Percentiles rank a stretch among this genome's conserved stretches.
Evolutionary conservation across 2,329 filamentous ascomycete genomes (phyloP).

Genomic region (Fusarium sp.): DNA sequence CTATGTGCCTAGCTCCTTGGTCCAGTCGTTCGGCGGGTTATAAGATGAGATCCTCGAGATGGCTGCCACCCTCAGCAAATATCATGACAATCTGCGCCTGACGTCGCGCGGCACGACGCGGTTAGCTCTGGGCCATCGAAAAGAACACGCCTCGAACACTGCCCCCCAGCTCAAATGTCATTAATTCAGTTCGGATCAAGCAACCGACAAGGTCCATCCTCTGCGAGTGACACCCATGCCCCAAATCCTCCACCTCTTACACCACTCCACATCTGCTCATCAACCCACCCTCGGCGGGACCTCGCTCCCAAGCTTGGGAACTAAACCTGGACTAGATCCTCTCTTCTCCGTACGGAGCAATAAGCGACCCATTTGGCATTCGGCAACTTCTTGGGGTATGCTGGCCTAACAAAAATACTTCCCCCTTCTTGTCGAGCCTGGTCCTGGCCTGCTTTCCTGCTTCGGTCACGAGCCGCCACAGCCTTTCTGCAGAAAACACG

Average conservation of each 20-base stretch:
- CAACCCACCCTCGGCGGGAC: slow-evolving; percentile 46
- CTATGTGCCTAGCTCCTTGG: not conserved
- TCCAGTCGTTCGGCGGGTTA: slow-evolving; percentile 8
- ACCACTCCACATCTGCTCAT: slow-evolving; percentile 45
- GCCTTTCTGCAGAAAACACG: slow-evolving; percentile 39
- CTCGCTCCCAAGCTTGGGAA: slow-evolving; percentile 40
- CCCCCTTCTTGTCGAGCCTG: slow-evolving; percentile 32
- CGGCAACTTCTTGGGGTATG: slow-evolving; percentile 35
- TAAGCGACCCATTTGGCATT: slow-evolving; percentile 45
- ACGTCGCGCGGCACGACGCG: slow-evolving; percentile 3
- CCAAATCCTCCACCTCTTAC: slow-evolving; percentile 42
- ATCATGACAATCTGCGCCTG: slow-evolving; percentile 10
- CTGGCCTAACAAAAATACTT: slow-evolving; percentile 34
- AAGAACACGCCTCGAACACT: slow-evolving; percentile 32
- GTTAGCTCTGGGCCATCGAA: slow-evolving; percentile 12
- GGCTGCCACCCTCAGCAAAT: slow-evolving; percentile 27
- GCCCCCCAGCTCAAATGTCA: slow-evolving; percentile 20
- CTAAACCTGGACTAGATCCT: slow-evolving; percentile 40
- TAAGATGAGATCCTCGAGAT: slow-evolving; percentile 31
- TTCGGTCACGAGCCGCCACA: slow-evolving; percentile 40
- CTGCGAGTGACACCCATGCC: slow-evolving; percentile 34
- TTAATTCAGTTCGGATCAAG: slow-evolving; percentile 30
- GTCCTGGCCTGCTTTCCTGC: slow-evolving; percentile 24
- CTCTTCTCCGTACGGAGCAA: slow-evolving; percentile 40
- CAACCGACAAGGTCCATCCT: slow-evolving; percentile 32